These are phyloP conservation scores for Boletus reticulatus DNA, from an alignment of 768 basidiomycete genomes.

Conservation along the genomic window DNA sequence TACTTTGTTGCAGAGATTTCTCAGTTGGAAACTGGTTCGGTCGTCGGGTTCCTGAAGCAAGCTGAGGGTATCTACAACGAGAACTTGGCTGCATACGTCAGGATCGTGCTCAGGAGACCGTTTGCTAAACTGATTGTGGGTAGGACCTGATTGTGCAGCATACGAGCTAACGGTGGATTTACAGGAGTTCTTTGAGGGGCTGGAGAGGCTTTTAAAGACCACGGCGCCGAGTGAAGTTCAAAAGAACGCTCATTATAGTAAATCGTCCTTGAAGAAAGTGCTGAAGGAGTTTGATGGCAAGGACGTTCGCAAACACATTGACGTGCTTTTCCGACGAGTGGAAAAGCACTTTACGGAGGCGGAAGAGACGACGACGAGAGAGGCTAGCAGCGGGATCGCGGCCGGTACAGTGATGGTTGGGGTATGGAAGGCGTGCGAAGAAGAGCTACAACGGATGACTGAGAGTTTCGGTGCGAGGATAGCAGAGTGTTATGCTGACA, in stretches of 20 bases:
- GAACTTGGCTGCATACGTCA: constrained; percentile 83
- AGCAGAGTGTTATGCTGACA: constrained; percentile 75
- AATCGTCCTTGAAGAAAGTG: constrained; percentile 76
- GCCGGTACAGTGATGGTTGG: constrained; percentile 69
- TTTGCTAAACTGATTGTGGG: constrained; percentile 85
- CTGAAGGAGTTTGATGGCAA: constrained; percentile 84
- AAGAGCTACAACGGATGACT: constrained; percentile 73
- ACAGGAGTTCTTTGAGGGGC: constrained; percentile 93
- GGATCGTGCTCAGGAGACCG: constrained; percentile 80
- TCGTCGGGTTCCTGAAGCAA: constrained; percentile 59
- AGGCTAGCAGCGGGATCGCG: constrained; percentile 51
- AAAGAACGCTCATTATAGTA: constrained; percentile 72
- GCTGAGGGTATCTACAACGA: constrained; percentile 89
- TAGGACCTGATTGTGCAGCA: constrained; percentile 1
- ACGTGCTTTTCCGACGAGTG: constrained; percentile 83
- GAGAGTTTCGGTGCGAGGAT: constrained; percentile 68
- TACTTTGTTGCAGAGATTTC: constrained; percentile 84
- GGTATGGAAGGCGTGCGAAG: constrained; percentile 91
- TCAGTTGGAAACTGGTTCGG: constrained; percentile 62
- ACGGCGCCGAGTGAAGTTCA: constrained; percentile 76
- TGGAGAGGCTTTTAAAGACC: constrained; percentile 83
- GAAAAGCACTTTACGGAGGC: constrained; percentile 95
- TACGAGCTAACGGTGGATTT: constrained; percentile 5
- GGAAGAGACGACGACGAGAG: constrained; percentile 60
- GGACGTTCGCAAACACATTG: constrained; percentile 87